Evolutionary conservation across 2,329 filamentous ascomycete species (phyloP).

Genomic region (Hypoxylon sp.): DNA sequence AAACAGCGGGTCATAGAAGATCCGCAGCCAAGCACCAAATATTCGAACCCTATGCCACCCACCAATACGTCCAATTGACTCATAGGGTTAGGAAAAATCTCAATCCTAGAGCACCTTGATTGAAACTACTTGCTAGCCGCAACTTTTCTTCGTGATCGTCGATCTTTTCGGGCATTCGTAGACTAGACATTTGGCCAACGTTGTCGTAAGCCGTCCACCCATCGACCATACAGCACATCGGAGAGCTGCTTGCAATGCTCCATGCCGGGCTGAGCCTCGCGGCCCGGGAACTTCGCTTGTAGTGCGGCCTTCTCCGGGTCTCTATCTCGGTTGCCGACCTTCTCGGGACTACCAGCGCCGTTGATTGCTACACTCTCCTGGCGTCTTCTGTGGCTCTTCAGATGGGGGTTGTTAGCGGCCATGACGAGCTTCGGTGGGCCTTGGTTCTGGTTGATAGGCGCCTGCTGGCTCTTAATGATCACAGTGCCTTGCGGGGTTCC

Average conservation of each 20-base stretch:
- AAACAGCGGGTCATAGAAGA: neutral
- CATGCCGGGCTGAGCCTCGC: constrained; percentile 78
- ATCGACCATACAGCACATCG: constrained; percentile 91
- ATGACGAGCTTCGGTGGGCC: constrained; percentile 78
- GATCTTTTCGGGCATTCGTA: neutral
- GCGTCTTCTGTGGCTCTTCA: constrained; percentile 82
- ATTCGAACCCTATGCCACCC: neutral
- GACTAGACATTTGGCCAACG: constrained; percentile 70
- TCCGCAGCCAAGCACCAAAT: too few relatives aligned
- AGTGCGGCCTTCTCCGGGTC: constrained; percentile 65
- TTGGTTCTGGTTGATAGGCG: constrained; percentile 57
- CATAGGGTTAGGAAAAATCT: neutral
- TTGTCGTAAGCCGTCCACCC: constrained; percentile 85
- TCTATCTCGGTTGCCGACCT: constrained; percentile 58
- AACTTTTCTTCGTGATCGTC: neutral
- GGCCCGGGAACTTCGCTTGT: constrained; percentile 69
- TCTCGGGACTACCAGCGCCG: constrained; percentile 50
- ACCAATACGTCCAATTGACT: constrained; percentile 15
- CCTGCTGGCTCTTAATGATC: constrained; percentile 67
- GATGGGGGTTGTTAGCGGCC: constrained; percentile 86
- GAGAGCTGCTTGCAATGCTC: constrained; percentile 92
- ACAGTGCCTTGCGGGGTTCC: constrained; percentile 69
- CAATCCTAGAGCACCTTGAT: constrained; percentile 21
- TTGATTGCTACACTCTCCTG: constrained; percentile 62
- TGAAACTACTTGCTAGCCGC: neutral